Percentiles rank a stretch among this genome's conserved stretches.
Conservation (phyloP, 176 grass and related monocot genomes). For the Oryza australiensis region DNA sequence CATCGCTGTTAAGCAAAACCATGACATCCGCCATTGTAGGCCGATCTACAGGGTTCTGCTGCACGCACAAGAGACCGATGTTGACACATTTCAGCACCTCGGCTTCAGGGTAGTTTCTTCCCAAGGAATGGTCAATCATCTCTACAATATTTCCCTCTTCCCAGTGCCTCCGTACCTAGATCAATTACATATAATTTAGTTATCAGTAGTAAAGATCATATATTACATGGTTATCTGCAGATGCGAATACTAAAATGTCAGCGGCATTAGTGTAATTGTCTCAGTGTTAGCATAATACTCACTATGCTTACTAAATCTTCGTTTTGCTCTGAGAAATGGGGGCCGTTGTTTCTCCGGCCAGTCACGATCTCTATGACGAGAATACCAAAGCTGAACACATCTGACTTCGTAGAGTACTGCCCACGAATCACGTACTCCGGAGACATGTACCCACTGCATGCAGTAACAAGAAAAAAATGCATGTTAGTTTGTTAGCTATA, state of each 20-base stretch:
- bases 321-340: constrained; percentile 1
- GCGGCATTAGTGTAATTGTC: too few relatives aligned
- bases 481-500: too few relatives aligned
- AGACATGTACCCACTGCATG: constrained; percentile 53
- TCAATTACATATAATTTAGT: too few relatives aligned
- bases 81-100: constrained; percentile 44
- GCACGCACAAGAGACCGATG: constrained; percentile 55
- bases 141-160: constrained; percentile 30
- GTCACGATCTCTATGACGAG: constrained; percentile 64
- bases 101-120: constrained; percentile 5
- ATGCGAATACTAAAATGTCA: too few relatives aligned
- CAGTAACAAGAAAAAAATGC: too few relatives aligned
- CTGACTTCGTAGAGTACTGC: constrained; percentile 56
- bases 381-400: constrained; percentile 61
- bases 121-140: constrained; percentile 35
- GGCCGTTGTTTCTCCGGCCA: constrained; percentile 24
- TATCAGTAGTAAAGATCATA: too few relatives aligned
- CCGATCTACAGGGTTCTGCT: constrained; percentile 43
- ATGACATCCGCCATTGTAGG: constrained; percentile 46
- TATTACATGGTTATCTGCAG: too few relatives aligned
- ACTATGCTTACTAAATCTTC: constrained; percentile 46
- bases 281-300: too few relatives aligned
- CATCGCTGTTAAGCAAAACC: constrained; percentile 46
- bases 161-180: constrained; percentile 46
- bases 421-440: constrained; percentile 50